Evolutionary conservation across 805 yeast genomes (phyloP), one percentile per base, ranked within the genome.

Genomic region (Cyberlindnera bimundalis): DNA sequence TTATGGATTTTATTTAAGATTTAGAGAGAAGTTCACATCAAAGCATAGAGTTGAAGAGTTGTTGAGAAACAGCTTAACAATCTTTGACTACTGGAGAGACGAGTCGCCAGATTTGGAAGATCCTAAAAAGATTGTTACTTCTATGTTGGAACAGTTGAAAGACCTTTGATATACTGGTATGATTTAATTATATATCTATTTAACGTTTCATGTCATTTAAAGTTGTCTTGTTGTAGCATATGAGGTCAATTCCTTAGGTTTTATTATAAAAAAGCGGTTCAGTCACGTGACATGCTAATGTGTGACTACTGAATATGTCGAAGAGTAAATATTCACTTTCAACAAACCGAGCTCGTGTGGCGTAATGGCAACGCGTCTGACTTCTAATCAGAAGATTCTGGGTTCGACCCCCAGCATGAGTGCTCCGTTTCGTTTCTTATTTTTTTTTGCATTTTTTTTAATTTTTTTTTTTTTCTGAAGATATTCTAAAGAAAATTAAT

Each of bases 301-400:
- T n/a, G n/a, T n/a, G n/a, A n/a, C n/a, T n/a, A n/a, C 25, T 23
- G 25, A 26, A 26, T 14, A 4, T 9, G 35, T 34, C 37, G 28
- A 41, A 36, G 30, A 7, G 40, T 9, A 16, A 28, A 18, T 9
- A 13, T 21, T 17, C 2, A 12, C 35, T 3, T 3, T 15, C 39
- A 42, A 42, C 45, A 43, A 43, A 43, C 43, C 47, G 47, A 60
- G 73, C 73, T 68, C 65, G 72, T 67, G 70, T 68, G 73, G 73
- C 73, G 73, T 68, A 68, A 68, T 68, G 73, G 73, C 73, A 68
- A 68, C 73, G 73, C 73, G 73, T 68, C 73, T 68, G 73, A 68
- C 73, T 68, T 68, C 73, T 44, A 68, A 68, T 68, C 73, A 68
- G 72, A 67, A 68, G 73, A 68, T 68, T 68, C 71, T 65, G 73